These are phyloP conservation scores for Ettlia oleoabundans DNA, from an alignment of 139 green algal genomes.

Conservation along the genomic window DNA sequence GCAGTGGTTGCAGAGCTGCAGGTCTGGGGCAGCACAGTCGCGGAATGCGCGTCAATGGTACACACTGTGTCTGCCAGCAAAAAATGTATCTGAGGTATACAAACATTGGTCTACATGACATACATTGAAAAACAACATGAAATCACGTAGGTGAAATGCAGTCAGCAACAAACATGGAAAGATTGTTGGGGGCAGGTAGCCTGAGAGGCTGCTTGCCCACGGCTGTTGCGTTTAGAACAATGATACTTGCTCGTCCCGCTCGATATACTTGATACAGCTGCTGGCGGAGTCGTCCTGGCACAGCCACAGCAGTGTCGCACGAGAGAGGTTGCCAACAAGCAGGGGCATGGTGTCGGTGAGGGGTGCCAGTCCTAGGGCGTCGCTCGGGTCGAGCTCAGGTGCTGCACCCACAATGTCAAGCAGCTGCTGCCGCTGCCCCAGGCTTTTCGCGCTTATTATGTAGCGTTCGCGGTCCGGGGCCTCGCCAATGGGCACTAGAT, in stretches of 20 bases:
- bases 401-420: neutral
- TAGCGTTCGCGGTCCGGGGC: slow-evolving; percentile 2
- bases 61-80: neutral
- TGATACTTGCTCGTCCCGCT: slow-evolving; percentile 15
- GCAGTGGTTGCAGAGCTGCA: too few relatives aligned
- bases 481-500: neutral
- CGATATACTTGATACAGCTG: neutral
- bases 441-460: neutral
- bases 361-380: neutral
- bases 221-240: too few relatives aligned
- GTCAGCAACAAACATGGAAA: too few relatives aligned
- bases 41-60: too few relatives aligned
- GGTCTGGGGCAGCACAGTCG: too few relatives aligned
- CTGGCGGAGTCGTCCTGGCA: neutral
- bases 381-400: neutral
- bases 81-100: neutral
- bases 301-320: neutral
- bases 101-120: too few relatives aligned
- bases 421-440: neutral
- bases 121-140: neutral
- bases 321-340: slow-evolving; percentile 2
- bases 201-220: too few relatives aligned
- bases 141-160: neutral
- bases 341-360: slow-evolving; percentile 9
- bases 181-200: too few relatives aligned